These are phyloP conservation scores for Lactifluus rugatus DNA, from an alignment of 768 basidiomycete genomes.

Conservation along the genomic window DNA sequence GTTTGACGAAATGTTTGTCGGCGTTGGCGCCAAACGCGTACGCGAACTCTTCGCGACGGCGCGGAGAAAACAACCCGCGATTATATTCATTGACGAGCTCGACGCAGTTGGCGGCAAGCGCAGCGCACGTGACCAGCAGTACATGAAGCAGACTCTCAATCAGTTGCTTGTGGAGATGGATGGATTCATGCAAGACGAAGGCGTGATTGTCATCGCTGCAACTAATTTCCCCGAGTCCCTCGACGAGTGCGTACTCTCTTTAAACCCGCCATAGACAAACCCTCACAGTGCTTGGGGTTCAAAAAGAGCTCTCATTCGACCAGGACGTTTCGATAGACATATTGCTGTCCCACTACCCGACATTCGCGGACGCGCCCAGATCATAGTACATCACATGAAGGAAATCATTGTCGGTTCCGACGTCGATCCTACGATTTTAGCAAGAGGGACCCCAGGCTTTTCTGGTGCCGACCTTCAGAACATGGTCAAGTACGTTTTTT, in stretches of 20 bases:
- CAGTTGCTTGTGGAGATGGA: constrained; percentile 97
- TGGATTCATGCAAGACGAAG: constrained; percentile 88
- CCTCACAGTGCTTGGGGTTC: background rate
- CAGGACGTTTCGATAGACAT: constrained; percentile 91
- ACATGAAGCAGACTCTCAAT: constrained; percentile 91
- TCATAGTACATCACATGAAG: constrained; percentile 85
- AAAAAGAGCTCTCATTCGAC: constrained; percentile 83
- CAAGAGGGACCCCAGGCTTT: constrained; percentile 91
- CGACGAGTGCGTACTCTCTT: constrained; percentile 55
- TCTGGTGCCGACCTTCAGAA: constrained; percentile 97
- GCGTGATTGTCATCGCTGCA: constrained; percentile 92
- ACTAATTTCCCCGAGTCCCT: constrained; percentile 96
- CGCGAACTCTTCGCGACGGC: constrained; percentile 92
- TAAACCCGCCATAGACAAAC: background rate
- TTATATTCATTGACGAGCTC: constrained; percentile 97
- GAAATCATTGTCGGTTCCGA: constrained; percentile 59
- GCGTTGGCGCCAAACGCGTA: constrained; percentile 89
- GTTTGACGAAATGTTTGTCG: constrained; percentile 98
- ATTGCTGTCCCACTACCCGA: constrained; percentile 94
- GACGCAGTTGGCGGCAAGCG: constrained; percentile 92
- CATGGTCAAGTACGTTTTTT: constrained; percentile 72
- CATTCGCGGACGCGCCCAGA: constrained; percentile 86
- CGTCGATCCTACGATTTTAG: constrained; percentile 80
- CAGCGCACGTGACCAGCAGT: constrained; percentile 72
- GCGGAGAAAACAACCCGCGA: constrained; percentile 89